Evolutionary conservation across 2,329 filamentous ascomycete species (phyloP), one percentile per base, ranked within the genome.

Genomic region (Tolypocladium ovalisporum): DNA sequence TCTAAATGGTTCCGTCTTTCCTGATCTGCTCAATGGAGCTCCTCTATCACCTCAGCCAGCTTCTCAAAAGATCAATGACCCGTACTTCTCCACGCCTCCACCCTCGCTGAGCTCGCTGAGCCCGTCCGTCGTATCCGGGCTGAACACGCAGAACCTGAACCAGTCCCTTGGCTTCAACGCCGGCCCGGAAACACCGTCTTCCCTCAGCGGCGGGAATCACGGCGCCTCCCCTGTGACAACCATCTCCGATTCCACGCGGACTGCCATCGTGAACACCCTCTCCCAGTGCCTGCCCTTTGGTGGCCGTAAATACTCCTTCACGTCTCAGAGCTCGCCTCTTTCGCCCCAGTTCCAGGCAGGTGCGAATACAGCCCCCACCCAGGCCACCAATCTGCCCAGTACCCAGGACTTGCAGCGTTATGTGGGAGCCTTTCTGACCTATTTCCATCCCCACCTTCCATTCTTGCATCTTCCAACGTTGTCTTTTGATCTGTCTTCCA

Each of bases 401-500:
- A 93, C 90, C 37, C 79, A 83, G 68, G 90, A 97, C 69, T 83
- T 97, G 61, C 91, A 95, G 71, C 88, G 90, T 70, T 97, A 92
- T 71, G 89, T 97, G 61, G 85, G 86, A 62, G 88, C 92, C 59
- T 97, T 97, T 73, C 85, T 97, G 66, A 85, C 86, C 62, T 96
- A 90, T 70, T 96, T 96, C 71, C 92, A 97, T 68, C 93, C 93
- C 27, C 93, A 97, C 70, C 74, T 96, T 60, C 93, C 94, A n/a
- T 96, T 97, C 72, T 77, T 96, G 60, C 93, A 97, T 73, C 84
- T 96, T 63, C 87, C 92, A 55, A 96, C 93, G 19, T 78, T 97
- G 61, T 91, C 91, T 47, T 97, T 97, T 74, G 90, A 96, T 66
- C 83, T 89, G 55, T 81, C 88, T 55, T 79, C 87, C 52, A 84